Conservation (phyloP, 1,284 basidiomycete species). For the Cryptococcus wingfieldii region DNA sequence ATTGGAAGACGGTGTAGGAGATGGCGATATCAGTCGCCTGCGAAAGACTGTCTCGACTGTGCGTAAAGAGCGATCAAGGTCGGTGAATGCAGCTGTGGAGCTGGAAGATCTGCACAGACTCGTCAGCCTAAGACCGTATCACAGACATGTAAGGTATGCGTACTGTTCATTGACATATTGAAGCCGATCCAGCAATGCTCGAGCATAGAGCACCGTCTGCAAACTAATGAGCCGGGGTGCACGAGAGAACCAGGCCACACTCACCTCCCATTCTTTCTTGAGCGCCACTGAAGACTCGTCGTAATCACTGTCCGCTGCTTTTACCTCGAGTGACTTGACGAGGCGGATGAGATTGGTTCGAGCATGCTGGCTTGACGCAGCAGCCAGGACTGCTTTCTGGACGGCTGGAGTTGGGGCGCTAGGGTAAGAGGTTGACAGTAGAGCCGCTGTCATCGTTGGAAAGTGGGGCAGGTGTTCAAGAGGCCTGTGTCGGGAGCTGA, state of each 20-base stretch:
- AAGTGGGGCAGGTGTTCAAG: too few species aligned
- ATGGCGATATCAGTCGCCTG: slow-evolving; percentile 4
- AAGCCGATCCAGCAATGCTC: slow-evolving; percentile 30
- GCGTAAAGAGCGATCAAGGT: slow-evolving; percentile 15
- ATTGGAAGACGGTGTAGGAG: slow-evolving; percentile 10
- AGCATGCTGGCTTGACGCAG: slow-evolving; percentile 35
- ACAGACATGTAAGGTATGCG: slow-evolving; percentile 1
- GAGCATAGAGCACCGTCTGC: slow-evolving; percentile 40
- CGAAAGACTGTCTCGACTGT: slow-evolving; percentile 15
- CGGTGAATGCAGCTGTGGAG: slow-evolving; percentile 12
- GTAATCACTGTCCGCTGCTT: slow-evolving; percentile 17
- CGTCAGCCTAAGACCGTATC: neutral
- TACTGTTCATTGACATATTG: slow-evolving; percentile 37
- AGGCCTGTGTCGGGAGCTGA: too few species aligned
- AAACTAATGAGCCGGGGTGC: neutral
- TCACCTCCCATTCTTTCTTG: slow-evolving; percentile 43
- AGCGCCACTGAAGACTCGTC: slow-evolving; percentile 29
- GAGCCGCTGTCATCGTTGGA: neutral
- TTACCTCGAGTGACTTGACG: slow-evolving; percentile 31
- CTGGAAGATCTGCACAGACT: slow-evolving; percentile 22
- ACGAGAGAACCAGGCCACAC: neutral
- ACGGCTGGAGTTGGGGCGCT: slow-evolving; percentile 23
- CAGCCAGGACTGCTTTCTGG: slow-evolving; percentile 23
- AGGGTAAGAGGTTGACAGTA: too few species aligned
- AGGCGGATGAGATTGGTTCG: slow-evolving; percentile 44